A percentile compares a stretch with the other conserved stretches of the same genome.
Evolutionary conservation across 257 asterid genomes (phyloP).

Genomic region (Mentha longifolia): DNA sequence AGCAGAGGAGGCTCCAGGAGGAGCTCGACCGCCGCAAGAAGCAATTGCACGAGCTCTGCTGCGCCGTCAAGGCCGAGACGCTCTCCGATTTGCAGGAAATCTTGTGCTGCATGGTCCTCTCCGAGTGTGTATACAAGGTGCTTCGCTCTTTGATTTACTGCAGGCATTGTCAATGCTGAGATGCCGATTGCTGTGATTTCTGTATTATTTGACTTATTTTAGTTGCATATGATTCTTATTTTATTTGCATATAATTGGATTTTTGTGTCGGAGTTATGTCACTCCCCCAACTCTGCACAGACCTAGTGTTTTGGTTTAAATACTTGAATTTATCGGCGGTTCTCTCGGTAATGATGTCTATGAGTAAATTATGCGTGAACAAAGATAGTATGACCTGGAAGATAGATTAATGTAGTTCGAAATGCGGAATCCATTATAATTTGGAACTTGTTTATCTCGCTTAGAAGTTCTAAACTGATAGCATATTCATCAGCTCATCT

Average conservation of each 20-base stretch:
- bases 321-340: conserved; percentile 6
- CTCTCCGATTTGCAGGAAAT: conserved; percentile 91
- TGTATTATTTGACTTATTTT: neutral
- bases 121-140: conserved; percentile 98
- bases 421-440: neutral
- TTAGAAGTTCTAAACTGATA: neutral
- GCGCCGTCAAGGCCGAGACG: conserved; percentile 86
- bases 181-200: conserved; percentile 18
- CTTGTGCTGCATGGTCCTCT: conserved; percentile 95
- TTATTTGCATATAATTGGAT: conserved; percentile 2
- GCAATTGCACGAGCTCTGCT: conserved; percentile 75
- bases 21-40: conserved; percentile 77
- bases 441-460: neutral
- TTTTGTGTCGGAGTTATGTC: neutral
- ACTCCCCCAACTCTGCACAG: conserved; percentile 13
- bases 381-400: neutral
- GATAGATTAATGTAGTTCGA: neutral
- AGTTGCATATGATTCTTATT: neutral
- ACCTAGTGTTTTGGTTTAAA: conserved; percentile 18
- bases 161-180: conserved; percentile 2
- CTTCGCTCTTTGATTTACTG: neutral
- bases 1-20: conserved; percentile 66
- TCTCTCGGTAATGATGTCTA: neutral
- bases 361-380: neutral
- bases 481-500: conserved; percentile 24